Evolutionary conservation across 2,329 filamentous ascomycete species (phyloP).

Genomic region (Orbilia ellipsospora): DNA sequence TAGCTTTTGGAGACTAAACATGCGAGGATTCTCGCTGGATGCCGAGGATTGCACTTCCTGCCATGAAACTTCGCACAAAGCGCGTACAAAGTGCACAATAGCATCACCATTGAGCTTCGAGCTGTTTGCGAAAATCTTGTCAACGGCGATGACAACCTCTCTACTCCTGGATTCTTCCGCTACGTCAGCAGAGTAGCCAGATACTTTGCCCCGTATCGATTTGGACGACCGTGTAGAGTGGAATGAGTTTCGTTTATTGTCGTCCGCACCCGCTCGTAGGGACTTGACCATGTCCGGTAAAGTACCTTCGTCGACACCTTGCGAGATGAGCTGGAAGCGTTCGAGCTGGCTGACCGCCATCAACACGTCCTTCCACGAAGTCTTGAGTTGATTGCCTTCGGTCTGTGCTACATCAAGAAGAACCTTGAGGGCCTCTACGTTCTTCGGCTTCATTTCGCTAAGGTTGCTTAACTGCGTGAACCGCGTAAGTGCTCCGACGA

Average conservation of each 20-base stretch:
- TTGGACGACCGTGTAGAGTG: conserved; percentile 56
- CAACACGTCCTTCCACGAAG: conserved; percentile 94
- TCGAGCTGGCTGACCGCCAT: conserved; percentile 97
- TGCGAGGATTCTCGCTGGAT: conserved; percentile 92
- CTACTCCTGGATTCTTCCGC: conserved; percentile 92
- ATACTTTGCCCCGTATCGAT: conserved; percentile 63
- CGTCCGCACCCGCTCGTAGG: conserved; percentile 67
- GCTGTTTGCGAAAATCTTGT: conserved; percentile 96
- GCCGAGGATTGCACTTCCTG: conserved; percentile 98
- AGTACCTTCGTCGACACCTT: conserved; percentile 90
- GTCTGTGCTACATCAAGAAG: conserved; percentile 91
- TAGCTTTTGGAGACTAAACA: conserved; percentile 96
- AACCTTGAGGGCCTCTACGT: conserved; percentile 91
- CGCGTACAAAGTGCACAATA: conserved; percentile 93
- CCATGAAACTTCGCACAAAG: conserved; percentile 96
- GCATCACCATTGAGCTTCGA: conserved; percentile 92
- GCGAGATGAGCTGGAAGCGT: conserved; percentile 91
- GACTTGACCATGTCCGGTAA: conserved; percentile 88
- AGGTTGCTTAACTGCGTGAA: conserved; percentile 96
- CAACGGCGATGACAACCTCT: conserved; percentile 90
- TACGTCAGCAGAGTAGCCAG: conserved; percentile 78
- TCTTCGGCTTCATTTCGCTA: conserved; percentile 94
- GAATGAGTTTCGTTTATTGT: conserved; percentile 56
- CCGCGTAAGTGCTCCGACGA: conserved; percentile 90
- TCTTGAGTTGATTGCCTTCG: conserved; percentile 87